phyloP scores from a whole-genome alignment of 129 eudicot species.

The Heracleum sosnowskyi region DNA sequence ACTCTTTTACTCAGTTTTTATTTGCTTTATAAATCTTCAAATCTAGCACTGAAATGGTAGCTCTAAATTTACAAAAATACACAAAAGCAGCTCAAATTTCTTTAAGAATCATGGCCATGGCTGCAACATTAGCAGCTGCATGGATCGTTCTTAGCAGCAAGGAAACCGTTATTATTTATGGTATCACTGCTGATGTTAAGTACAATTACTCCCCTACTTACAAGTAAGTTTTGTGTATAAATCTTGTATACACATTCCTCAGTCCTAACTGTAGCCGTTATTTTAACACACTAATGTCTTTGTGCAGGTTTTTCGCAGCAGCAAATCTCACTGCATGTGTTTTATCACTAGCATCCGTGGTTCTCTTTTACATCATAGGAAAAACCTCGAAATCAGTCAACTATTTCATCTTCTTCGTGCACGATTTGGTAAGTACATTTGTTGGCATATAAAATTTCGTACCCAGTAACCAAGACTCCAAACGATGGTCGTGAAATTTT shows the following conservation, averaged over 20 bases:
- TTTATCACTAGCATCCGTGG: conserved; percentile 26
- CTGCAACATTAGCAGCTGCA: conserved; percentile 42
- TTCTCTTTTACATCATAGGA: conserved; percentile 25
- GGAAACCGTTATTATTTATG: conserved; percentile 33
- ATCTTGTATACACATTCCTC: neutral
- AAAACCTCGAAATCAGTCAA: conserved; percentile 18
- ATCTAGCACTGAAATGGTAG: neutral
- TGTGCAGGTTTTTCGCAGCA: conserved; percentile 36
- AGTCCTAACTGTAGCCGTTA: neutral
- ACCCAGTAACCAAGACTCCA: neutral
- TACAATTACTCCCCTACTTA: conserved; percentile 63
- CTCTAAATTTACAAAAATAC: conserved; percentile 17
- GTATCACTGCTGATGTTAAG: conserved; percentile 47
- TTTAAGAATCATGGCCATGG: conserved; percentile 37
- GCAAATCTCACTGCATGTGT: conserved; percentile 37
- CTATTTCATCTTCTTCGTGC: conserved; percentile 48
- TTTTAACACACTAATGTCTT: neutral
- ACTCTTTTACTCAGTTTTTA: neutral
- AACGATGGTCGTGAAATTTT: neutral
- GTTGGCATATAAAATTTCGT: neutral
- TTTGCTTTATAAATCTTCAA: neutral
- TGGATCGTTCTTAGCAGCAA: conserved; percentile 38
- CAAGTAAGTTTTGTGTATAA: conserved; percentile 30
- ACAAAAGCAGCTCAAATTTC: conserved; percentile 34
- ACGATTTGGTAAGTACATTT: conserved; percentile 54